Percentiles rank a stretch among this genome's conserved stretches.
Evolutionary conservation across 78 protist genomes (phyloP).

Genomic region (Cavenderia fasciculata): DNA sequence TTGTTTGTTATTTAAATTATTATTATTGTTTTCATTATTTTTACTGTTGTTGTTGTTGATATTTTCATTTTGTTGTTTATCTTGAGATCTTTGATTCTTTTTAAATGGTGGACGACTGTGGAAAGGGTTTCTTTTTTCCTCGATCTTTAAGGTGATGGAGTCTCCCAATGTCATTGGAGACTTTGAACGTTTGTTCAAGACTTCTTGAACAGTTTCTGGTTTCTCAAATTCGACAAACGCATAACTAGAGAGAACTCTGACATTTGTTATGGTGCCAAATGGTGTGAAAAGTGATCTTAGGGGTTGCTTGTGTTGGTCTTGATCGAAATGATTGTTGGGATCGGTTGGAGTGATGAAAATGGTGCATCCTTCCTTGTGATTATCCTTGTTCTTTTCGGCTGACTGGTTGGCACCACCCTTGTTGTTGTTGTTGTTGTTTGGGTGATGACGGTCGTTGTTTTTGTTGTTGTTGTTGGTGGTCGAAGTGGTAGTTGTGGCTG

Average conservation of each 20-base stretch:
- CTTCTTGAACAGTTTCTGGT: conserved; percentile 30
- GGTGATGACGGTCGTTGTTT: neutral
- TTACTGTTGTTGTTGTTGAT: conserved; percentile 9
- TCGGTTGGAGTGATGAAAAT: neutral
- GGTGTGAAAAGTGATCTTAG: conserved; percentile 15
- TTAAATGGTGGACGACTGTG: neutral
- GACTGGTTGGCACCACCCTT: neutral
- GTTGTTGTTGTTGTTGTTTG: neutral
- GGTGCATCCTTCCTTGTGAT: conserved; percentile 42
- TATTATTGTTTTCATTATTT: neutral
- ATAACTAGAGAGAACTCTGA: conserved; percentile 32
- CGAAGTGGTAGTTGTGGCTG: conserved; percentile 1
- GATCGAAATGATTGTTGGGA: neutral
- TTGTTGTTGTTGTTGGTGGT: conserved; percentile 10
- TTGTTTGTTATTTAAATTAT: neutral
- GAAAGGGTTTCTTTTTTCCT: conserved; percentile 18
- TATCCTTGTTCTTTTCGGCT: neutral
- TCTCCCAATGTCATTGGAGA: conserved; percentile 12
- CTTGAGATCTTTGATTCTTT: neutral
- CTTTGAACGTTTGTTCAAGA: neutral
- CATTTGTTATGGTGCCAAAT: conserved; percentile 16
- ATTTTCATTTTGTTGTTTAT: neutral
- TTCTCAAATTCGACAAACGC: conserved; percentile 69
- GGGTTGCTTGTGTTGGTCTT: neutral
- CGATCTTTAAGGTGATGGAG: conserved; percentile 10